These are phyloP conservation scores for Casaregolazyma lundiana DNA, from an alignment of 1,139 yeast species.

Conservation along the genomic window DNA sequence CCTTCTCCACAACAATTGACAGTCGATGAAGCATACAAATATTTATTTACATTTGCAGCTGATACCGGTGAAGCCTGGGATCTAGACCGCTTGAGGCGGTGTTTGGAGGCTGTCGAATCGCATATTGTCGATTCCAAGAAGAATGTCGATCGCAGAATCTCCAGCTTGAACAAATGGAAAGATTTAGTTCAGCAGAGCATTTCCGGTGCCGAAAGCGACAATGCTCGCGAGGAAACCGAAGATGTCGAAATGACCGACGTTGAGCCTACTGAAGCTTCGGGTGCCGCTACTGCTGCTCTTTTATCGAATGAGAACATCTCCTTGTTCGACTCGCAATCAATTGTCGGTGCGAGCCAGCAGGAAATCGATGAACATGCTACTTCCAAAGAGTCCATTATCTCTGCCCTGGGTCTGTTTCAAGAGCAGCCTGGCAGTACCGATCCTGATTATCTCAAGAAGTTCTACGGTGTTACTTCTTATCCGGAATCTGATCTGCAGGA, in stretches of 20 bases:
- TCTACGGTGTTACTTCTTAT: conserved; percentile 84
- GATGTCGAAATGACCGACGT: conserved; percentile 15
- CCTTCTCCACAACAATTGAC: conserved; percentile 2
- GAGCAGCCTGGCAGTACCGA: conserved; percentile 56
- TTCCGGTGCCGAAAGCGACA: not conserved
- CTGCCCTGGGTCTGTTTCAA: conserved; percentile 66
- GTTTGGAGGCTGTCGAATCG: conserved; percentile 4
- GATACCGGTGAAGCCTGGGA: not conserved
- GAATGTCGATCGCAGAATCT: not conserved
- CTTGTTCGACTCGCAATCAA: not conserved
- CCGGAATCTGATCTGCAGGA: conserved; percentile 75
- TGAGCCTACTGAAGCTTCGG: conserved; percentile 3
- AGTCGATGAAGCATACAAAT: conserved; percentile 4
- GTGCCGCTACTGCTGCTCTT: conserved; percentile 5
- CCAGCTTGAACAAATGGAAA: conserved; percentile 7
- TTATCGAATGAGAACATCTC: conserved; percentile 1
- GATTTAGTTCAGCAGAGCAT: not conserved
- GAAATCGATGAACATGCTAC: not conserved
- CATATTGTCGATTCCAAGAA: not conserved
- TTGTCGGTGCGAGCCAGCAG: not conserved
- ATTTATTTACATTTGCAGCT: conserved; percentile 3
- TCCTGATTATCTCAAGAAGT: conserved; percentile 66
- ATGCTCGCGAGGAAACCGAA: not conserved
- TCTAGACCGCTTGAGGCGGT: not conserved
- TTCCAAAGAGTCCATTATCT: conserved; percentile 28